These are phyloP conservation scores for Eutypa lata DNA, from an alignment of 2,329 filamentous ascomycete genomes.

Conservation along the genomic window DNA sequence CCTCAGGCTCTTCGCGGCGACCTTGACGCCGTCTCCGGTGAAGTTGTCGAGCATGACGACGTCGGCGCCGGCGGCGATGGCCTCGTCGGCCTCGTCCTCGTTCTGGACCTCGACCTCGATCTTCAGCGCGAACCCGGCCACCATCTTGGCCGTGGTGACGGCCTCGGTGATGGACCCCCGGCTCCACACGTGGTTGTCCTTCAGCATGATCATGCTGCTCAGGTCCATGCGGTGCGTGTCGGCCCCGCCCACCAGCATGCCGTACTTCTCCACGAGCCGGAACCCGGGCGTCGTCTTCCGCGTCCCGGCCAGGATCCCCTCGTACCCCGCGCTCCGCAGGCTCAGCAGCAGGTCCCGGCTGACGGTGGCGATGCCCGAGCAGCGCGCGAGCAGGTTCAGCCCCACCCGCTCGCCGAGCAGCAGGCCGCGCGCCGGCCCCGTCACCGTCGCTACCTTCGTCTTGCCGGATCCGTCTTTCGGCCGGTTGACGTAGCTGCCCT, in stretches of 20 bases:
- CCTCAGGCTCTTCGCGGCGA: constrained; percentile 73
- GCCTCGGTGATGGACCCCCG: constrained; percentile 82
- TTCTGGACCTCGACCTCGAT: constrained; percentile 93
- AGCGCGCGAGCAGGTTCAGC: constrained; percentile 84
- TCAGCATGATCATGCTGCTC: constrained; percentile 95
- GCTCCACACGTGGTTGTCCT: constrained; percentile 98
- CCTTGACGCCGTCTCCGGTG: constrained; percentile 70
- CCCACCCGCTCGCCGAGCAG: constrained; percentile 92
- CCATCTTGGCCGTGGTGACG: constrained; percentile 77
- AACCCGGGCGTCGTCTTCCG: constrained; percentile 97
- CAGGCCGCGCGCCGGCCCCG: constrained; percentile 73
- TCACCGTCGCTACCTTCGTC: constrained; percentile 72
- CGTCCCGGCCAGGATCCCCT: constrained; percentile 84
- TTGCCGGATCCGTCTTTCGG: constrained; percentile 50
- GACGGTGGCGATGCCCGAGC: constrained; percentile 83
- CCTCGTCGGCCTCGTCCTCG: constrained; percentile 85
- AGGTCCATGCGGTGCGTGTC: constrained; percentile 91
- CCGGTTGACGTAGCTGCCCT: constrained; percentile 69
- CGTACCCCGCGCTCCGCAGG: constrained; percentile 67
- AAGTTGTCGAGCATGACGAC: constrained; percentile 99
- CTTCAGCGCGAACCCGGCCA: constrained; percentile 87
- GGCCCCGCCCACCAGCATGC: constrained; percentile 89
- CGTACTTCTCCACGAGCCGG: constrained; percentile 94
- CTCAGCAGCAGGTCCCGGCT: constrained; percentile 52
- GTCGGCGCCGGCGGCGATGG: constrained; percentile 86